These are phyloP conservation scores for Oryza coarctata DNA, from an alignment of 176 grass and related monocot species.

Conservation along the genomic window DNA sequence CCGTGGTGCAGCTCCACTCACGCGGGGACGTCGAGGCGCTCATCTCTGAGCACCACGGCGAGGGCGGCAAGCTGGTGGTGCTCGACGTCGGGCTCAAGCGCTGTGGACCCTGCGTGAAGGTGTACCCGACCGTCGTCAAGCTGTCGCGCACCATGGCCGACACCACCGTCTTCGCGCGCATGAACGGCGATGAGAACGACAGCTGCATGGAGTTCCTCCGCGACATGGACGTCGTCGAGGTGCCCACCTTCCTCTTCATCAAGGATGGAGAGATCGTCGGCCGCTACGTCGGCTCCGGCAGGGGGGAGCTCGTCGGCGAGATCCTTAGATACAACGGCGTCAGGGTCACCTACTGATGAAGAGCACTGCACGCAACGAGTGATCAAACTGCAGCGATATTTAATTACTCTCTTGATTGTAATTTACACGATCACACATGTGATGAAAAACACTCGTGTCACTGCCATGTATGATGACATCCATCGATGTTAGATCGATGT, in stretches of 20 bases:
- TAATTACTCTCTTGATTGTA: background rate
- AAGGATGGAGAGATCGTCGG: constrained; percentile 62
- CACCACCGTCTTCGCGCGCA: constrained; percentile 73
- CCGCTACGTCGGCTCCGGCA: constrained; percentile 88
- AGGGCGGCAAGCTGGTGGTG: constrained; percentile 69
- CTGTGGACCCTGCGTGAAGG: constrained; percentile 96
- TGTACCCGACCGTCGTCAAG: constrained; percentile 91
- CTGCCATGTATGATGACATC: background rate
- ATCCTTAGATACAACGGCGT: constrained; percentile 91
- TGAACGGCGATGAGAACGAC: constrained; percentile 99
- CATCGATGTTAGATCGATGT: constrained; percentile 6
- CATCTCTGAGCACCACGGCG: constrained; percentile 52
- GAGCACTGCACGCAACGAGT: too few species aligned
- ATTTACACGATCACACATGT: background rate
- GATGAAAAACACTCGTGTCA: background rate
- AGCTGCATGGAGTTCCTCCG: constrained; percentile 83
- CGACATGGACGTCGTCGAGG: constrained; percentile 88
- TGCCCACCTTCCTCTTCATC: constrained; percentile 97
- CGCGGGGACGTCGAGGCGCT: constrained; percentile 69
- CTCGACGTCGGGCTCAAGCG: constrained; percentile 94
- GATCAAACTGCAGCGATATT: background rate
- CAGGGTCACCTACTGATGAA: constrained; percentile 52
- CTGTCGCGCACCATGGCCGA: constrained; percentile 73
- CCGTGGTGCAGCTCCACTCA: constrained; percentile 75
- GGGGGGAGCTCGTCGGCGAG: constrained; percentile 92